phyloP scores from a whole-genome alignment of 2,329 filamentous ascomycete genomes.

The Pyrenochaeta sp. region DNA sequence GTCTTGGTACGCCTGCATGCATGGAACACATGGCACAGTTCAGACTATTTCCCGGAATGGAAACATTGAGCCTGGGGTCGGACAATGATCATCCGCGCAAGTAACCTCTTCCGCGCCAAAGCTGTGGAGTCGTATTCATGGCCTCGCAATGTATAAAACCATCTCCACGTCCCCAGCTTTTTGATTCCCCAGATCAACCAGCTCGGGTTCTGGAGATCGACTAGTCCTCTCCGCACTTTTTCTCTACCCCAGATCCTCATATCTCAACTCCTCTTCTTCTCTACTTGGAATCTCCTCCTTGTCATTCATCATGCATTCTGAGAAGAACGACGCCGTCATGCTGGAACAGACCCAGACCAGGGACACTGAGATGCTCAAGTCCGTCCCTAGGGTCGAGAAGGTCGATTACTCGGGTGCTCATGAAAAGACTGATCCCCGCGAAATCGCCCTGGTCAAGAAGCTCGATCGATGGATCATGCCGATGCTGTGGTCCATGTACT shows the following conservation, averaged over 20 bases:
- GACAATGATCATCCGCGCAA: neutral
- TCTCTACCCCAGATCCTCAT: constrained; percentile 6
- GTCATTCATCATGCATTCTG: constrained; percentile 24
- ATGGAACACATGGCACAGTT: constrained; percentile 13
- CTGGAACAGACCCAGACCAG: constrained; percentile 36
- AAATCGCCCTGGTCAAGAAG: constrained; percentile 45
- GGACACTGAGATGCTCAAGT: constrained; percentile 31
- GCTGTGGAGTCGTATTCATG: neutral
- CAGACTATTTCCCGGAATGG: constrained; percentile 23
- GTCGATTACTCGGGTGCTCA: constrained; percentile 46
- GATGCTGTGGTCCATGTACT: constrained; percentile 36
- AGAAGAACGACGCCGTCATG: constrained; percentile 38
- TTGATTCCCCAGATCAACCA: constrained; percentile 36
- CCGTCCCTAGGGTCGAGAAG: constrained; percentile 32
- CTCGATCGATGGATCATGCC: constrained; percentile 41
- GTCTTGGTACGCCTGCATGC: constrained; percentile 32
- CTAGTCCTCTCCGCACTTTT: constrained; percentile 15
- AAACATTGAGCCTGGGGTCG: neutral
- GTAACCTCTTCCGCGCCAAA: neutral
- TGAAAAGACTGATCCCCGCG: constrained; percentile 45
- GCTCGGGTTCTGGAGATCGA: constrained; percentile 26
- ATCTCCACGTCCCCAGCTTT: constrained; percentile 25
- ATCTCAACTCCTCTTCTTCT: neutral
- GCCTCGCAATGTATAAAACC: constrained; percentile 26
- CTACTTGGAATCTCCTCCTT: neutral